Evolutionary conservation across 352 stramenopile genomes (phyloP).

Genomic region (Discostella stelligera): DNA sequence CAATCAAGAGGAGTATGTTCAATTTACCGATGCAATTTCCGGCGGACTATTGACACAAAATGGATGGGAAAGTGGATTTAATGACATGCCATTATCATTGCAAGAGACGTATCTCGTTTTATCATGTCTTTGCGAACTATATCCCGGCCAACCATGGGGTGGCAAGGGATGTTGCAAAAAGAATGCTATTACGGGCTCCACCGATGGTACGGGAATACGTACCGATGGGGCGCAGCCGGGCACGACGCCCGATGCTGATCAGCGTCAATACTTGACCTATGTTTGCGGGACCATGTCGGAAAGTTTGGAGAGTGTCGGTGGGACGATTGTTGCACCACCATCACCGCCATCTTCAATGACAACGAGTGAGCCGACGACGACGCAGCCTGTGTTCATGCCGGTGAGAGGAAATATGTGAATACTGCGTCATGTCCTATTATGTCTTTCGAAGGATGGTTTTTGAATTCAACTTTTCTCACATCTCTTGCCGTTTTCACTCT

Average conservation of each 20-base stretch:
- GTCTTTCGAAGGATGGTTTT: too few species aligned
- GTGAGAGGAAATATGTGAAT: not conserved
- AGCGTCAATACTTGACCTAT: conserved; percentile 38
- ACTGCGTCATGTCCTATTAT: not conserved
- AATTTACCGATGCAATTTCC: conserved; percentile 34
- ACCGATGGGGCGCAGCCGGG: conserved; percentile 26
- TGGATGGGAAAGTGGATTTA: conserved; percentile 15
- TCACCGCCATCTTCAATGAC: not conserved
- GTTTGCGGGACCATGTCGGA: conserved; percentile 44
- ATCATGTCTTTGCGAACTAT: conserved; percentile 46
- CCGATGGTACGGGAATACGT: conserved; percentile 29
- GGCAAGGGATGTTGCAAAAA: conserved; percentile 29
- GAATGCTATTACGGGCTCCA: not conserved
- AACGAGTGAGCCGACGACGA: not conserved
- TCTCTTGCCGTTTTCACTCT: not conserved
- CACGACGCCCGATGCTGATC: conserved; percentile 3
- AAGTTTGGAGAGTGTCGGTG: conserved; percentile 22
- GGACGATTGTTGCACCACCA: conserved; percentile 12
- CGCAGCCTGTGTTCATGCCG: not conserved
- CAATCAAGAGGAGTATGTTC: conserved; percentile 37
- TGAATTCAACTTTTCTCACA: too few species aligned
- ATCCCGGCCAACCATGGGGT: conserved; percentile 10
- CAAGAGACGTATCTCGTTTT: conserved; percentile 40
- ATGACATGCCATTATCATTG: conserved; percentile 33
- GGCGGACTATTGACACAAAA: conserved; percentile 28